Percentiles rank a stretch among this genome's conserved stretches.
Conservation (phyloP, 129 eudicot genomes). For the Centaurea solstitialis region DNA sequence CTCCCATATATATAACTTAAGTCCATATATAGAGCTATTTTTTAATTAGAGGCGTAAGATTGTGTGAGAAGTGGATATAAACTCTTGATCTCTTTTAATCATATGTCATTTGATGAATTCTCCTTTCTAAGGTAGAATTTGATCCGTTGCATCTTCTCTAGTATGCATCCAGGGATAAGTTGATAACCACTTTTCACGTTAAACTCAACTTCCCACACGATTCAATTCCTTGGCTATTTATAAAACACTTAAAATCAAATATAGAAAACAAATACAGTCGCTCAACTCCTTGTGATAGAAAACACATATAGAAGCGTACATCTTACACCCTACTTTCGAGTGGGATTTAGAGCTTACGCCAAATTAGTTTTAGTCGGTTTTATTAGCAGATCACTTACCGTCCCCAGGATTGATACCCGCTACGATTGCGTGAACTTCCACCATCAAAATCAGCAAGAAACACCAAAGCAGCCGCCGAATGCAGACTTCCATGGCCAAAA, state of each 20-base stretch:
- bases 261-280: too few relatives aligned
- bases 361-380: not conserved
- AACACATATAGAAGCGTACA: not conserved
- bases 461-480: constrained; percentile 11
- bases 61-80: too few relatives aligned
- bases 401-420: constrained; percentile 36
- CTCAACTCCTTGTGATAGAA: not conserved
- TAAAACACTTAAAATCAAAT: too few relatives aligned
- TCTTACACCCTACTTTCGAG: not conserved
- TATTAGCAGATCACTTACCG: constrained; percentile 24
- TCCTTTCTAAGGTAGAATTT: too few relatives aligned
- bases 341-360: not conserved
- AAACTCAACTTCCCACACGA: too few relatives aligned
- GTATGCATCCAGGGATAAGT: too few relatives aligned
- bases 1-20: too few relatives aligned
- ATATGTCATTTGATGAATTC: too few relatives aligned
- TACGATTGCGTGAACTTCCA: constrained; percentile 30
- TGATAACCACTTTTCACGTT: too few relatives aligned
- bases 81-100: too few relatives aligned
- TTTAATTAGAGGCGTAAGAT: not conserved
- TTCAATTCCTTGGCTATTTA: too few relatives aligned
- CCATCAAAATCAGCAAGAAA: constrained; percentile 17
- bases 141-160: too few relatives aligned
- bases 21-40: not conserved
- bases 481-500: constrained; percentile 21